phyloP scores from a whole-genome alignment of 179 eudicot genomes.

The Carnegiea gigantea region DNA sequence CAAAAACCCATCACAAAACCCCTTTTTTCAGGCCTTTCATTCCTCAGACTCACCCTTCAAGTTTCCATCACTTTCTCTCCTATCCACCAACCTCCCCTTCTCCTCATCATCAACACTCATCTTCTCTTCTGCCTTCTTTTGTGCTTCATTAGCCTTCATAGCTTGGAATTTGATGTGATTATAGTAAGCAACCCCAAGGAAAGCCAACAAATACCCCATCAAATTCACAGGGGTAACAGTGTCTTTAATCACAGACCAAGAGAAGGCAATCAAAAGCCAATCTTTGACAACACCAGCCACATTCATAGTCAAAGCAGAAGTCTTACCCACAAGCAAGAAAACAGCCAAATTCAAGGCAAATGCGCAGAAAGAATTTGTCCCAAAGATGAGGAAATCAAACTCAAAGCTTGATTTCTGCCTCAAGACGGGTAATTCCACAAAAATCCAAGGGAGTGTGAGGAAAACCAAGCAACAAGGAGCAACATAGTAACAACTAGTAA shows the following conservation, averaged over 20 bases:
- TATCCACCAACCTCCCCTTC: slow-evolving; percentile 33
- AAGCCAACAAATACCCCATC: slow-evolving; percentile 52
- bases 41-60: slow-evolving; percentile 26
- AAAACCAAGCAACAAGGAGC: slow-evolving; percentile 48
- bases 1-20: slow-evolving; percentile 8
- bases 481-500: slow-evolving; percentile 45
- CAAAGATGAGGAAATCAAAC: slow-evolving; percentile 38
- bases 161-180: slow-evolving; percentile 49
- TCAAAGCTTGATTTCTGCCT: slow-evolving; percentile 22
- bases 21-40: background rate
- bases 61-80: slow-evolving; percentile 16
- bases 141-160: slow-evolving; percentile 57
- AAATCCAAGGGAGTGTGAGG: slow-evolving; percentile 43
- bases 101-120: slow-evolving; percentile 32
- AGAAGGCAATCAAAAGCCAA: slow-evolving; percentile 57
- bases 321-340: slow-evolving; percentile 53
- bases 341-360: slow-evolving; percentile 57
- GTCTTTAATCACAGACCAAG: slow-evolving; percentile 68
- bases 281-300: slow-evolving; percentile 65
- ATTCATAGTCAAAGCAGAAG: slow-evolving; percentile 61
- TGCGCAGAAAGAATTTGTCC: slow-evolving; percentile 46
- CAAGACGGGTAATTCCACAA: slow-evolving; percentile 44
- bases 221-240: slow-evolving; percentile 50
- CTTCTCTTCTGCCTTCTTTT: slow-evolving; percentile 37
- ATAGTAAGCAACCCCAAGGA: slow-evolving; percentile 59